phyloP scores from a whole-genome alignment of 1,284 basidiomycete genomes.

The Pisolithus thermaeus region DNA sequence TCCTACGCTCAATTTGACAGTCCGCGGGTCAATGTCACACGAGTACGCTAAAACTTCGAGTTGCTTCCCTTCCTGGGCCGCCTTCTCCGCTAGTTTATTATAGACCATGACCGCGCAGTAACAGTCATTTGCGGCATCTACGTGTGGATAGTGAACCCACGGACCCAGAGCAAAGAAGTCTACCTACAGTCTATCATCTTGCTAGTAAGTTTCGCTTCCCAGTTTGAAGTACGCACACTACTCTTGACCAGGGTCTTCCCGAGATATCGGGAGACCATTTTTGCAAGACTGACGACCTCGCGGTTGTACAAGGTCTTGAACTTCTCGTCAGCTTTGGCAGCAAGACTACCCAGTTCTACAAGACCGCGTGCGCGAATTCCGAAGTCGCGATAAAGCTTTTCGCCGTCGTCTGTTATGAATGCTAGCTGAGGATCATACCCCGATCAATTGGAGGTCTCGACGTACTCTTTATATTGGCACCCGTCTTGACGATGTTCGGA shows the following conservation, averaged over 20 bases:
- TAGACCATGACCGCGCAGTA: conserved; percentile 49
- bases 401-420: conserved; percentile 46
- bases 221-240: conserved; percentile 48
- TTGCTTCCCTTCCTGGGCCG: conserved; percentile 21
- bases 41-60: conserved; percentile 29
- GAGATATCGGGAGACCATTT: conserved; percentile 49
- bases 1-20: conserved; percentile 1
- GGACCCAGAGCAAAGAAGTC: background rate
- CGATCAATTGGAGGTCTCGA: background rate
- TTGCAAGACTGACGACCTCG: conserved; percentile 47
- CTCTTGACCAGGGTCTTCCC: conserved; percentile 45
- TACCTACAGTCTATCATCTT: conserved; percentile 45
- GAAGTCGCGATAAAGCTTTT: conserved; percentile 55
- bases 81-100: conserved; percentile 35
- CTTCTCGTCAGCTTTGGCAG: conserved; percentile 40
- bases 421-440: background rate
- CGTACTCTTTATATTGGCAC: conserved; percentile 57
- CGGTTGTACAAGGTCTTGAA: conserved; percentile 34
- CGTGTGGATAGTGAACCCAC: background rate
- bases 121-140: conserved; percentile 60
- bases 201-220: conserved; percentile 43
- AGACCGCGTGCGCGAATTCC: conserved; percentile 47
- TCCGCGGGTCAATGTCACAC: conserved; percentile 19
- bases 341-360: conserved; percentile 52
- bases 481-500: conserved; percentile 43